These are phyloP conservation scores for Exophiala spinifera DNA, from an alignment of 2,329 filamentous ascomycete genomes.

Conservation along the genomic window DNA sequence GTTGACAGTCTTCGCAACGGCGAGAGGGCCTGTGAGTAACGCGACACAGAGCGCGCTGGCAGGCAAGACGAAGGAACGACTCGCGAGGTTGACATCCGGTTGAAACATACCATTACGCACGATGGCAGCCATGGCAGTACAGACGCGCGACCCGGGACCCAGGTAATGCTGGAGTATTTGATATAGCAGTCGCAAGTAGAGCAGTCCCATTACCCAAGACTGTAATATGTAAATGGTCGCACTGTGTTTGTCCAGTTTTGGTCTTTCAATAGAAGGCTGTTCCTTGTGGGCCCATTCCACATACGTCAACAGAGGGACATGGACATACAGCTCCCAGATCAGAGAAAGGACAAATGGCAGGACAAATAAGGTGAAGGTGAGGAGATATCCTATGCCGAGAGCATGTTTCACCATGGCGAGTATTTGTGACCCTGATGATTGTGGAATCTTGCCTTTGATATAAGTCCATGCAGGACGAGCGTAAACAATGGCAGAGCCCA, in stretches of 20 bases:
- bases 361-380: constrained; percentile 69
- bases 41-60: constrained; percentile 58
- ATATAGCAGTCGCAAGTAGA: constrained; percentile 77
- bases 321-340: constrained; percentile 81
- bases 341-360: constrained; percentile 77
- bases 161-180: constrained; percentile 55
- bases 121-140: constrained; percentile 70
- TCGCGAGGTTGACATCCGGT: constrained; percentile 75
- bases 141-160: constrained; percentile 56
- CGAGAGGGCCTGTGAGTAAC: constrained; percentile 68
- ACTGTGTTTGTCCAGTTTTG: background rate
- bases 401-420: constrained; percentile 31
- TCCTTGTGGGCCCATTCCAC: constrained; percentile 38
- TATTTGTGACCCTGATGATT: constrained; percentile 24
- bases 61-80: constrained; percentile 81
- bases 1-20: constrained; percentile 43
- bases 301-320: constrained; percentile 82
- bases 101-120: constrained; percentile 72
- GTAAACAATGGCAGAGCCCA: constrained; percentile 61
- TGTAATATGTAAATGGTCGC: constrained; percentile 83
- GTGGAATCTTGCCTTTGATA: constrained; percentile 9
- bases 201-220: constrained; percentile 86
- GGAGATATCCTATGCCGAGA: constrained; percentile 68
- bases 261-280: background rate
- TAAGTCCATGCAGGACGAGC: constrained; percentile 24